A percentile compares a stretch with the other conserved stretches of the same genome.
Conservation (phyloP, 352 stramenopile genomes). For the Phytopythium chamaehyphon region DNA sequence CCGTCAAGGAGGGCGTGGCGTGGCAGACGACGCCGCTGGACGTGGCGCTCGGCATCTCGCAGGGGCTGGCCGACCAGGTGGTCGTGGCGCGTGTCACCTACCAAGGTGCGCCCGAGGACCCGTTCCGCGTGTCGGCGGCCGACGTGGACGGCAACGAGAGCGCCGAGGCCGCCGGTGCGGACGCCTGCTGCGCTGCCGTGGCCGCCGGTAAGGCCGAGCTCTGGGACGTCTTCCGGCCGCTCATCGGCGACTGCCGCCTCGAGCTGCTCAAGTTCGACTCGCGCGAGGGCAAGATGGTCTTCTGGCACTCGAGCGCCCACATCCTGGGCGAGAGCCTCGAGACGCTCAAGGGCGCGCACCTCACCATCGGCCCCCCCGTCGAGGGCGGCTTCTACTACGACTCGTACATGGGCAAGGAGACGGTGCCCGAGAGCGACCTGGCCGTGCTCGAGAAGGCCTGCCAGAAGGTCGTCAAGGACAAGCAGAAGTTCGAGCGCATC, state of each 20-base stretch:
- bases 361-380: constrained; percentile 96
- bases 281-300: constrained; percentile 93
- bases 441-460: constrained; percentile 91
- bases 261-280: constrained; percentile 99
- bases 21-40: constrained; percentile 97
- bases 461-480: constrained; percentile 93
- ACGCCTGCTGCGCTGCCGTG: constrained; percentile 50
- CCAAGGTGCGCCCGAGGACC: constrained; percentile 56
- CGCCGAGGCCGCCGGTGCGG: constrained; percentile 46
- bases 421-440: constrained; percentile 71
- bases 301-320: constrained; percentile 98
- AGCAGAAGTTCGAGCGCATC: constrained; percentile 98
- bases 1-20: constrained; percentile 85
- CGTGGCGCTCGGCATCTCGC: constrained; percentile 93
- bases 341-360: constrained; percentile 93
- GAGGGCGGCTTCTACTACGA: constrained; percentile 99
- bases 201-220: constrained; percentile 76
- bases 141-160: constrained; percentile 87
- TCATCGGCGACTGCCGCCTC: constrained; percentile 96
- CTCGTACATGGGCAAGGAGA: constrained; percentile 96
- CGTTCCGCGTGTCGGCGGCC: constrained; percentile 75
- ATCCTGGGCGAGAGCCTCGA: constrained; percentile 97
- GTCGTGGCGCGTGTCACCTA: constrained; percentile 93
- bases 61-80: constrained; percentile 92
- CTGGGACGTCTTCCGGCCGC: constrained; percentile 96